Evolutionary conservation across 106 monocot genomes (phyloP).

Genomic region (Dactylorhiza incarnata): DNA sequence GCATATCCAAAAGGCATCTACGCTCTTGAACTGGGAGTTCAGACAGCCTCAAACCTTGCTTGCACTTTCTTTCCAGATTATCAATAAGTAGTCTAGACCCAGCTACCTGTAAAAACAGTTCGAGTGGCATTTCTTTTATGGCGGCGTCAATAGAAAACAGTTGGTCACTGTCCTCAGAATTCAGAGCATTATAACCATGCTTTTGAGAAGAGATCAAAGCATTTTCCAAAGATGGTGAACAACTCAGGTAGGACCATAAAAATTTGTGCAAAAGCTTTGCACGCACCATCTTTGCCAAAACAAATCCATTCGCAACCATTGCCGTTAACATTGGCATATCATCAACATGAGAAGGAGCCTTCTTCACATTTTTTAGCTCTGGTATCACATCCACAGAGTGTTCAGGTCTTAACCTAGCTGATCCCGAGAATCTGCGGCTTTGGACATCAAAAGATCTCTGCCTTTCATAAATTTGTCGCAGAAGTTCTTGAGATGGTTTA

Average conservation of each 20-base stretch:
- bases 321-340: conserved; percentile 19
- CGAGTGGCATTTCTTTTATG: conserved; percentile 70
- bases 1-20: conserved; percentile 48
- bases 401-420: conserved; percentile 16
- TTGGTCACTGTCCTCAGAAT: conserved; percentile 21
- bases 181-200: conserved; percentile 10
- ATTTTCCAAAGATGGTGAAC: conserved; percentile 32
- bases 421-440: conserved; percentile 19
- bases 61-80: conserved; percentile 56
- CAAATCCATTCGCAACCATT: conserved; percentile 77
- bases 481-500: conserved; percentile 30
- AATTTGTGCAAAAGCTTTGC: conserved; percentile 77
- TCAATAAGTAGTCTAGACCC: conserved; percentile 50
- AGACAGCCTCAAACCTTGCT: conserved; percentile 43
- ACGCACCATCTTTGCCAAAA: conserved; percentile 72
- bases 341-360: conserved; percentile 18
- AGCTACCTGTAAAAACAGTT: conserved; percentile 82
- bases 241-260: conserved; percentile 55
- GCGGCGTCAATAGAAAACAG: conserved; percentile 47
- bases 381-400: conserved; percentile 17
- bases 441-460: conserved; percentile 41
- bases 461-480: conserved; percentile 41
- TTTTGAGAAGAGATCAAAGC: conserved; percentile 22
- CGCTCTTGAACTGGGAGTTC: conserved; percentile 57
- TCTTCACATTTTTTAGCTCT: conserved; percentile 8